Conservation (phyloP, 345 rosid genomes). For the Arabis alpina region DNA sequence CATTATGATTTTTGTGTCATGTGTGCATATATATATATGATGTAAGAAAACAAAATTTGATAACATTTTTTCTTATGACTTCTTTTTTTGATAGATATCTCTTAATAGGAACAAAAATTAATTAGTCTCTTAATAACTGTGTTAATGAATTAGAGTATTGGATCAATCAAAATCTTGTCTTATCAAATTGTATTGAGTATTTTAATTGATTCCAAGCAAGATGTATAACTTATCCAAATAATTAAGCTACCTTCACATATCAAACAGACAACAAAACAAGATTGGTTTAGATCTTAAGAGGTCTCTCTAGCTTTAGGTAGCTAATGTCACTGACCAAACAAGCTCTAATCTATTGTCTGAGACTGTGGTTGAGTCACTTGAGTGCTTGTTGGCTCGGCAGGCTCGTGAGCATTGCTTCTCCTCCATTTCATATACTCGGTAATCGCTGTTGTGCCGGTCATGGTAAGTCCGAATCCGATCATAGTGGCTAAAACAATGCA, state of each 20-base stretch:
- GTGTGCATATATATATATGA: conserved; percentile 17
- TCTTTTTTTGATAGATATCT: too few relatives aligned
- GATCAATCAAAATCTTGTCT: too few relatives aligned
- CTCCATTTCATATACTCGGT: conserved; percentile 50
- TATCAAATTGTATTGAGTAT: too few relatives aligned
- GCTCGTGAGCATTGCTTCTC: conserved; percentile 32
- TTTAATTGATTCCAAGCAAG: too few relatives aligned
- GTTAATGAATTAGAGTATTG: too few relatives aligned
- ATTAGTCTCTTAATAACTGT: too few relatives aligned
- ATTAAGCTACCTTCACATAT: too few relatives aligned
- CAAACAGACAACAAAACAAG: conserved; percentile 1
- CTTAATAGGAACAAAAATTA: too few relatives aligned
- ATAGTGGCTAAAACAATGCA: conserved; percentile 77
- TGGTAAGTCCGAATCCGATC: conserved; percentile 73
- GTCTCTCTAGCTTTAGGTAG: conserved; percentile 14
- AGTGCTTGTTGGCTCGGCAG: conserved; percentile 17
- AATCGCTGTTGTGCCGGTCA: conserved; percentile 55
- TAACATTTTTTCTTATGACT: not conserved
- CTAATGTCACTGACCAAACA: not conserved
- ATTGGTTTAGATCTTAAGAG: conserved; percentile 2
- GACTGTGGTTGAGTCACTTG: conserved; percentile 24
- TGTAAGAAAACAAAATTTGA: not conserved
- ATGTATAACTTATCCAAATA: too few relatives aligned
- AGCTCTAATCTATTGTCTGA: conserved; percentile 28
- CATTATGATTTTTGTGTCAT: conserved; percentile 35